These are phyloP conservation scores for Hymenoscyphus linearis DNA, from an alignment of 2,329 filamentous ascomycete genomes.

Conservation along the genomic window DNA sequence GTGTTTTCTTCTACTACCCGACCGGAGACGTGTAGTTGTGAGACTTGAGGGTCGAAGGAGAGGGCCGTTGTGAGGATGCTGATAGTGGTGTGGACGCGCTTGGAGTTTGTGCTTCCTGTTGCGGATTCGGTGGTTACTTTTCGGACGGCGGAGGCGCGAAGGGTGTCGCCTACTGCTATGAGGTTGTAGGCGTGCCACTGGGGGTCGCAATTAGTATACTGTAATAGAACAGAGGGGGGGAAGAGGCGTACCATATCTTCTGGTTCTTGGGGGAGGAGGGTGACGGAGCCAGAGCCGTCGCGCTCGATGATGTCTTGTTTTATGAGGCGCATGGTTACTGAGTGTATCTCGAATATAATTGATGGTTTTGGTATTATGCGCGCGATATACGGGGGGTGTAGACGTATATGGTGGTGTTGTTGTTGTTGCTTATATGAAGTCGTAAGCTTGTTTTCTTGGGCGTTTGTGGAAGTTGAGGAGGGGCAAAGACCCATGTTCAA, in stretches of 20 bases:
- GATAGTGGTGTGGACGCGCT: conserved; percentile 58
- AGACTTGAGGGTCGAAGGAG: conserved; percentile 65
- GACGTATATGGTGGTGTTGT: neutral
- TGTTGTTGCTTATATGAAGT: neutral
- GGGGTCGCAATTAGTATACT: conserved; percentile 4
- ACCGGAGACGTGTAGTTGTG: conserved; percentile 64
- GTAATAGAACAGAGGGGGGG: neutral
- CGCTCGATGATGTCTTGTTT: conserved; percentile 64
- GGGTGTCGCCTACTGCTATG: conserved; percentile 58
- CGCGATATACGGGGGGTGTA: neutral
- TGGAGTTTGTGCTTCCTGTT: conserved; percentile 57
- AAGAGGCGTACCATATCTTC: conserved; percentile 61
- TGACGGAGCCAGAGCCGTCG: conserved; percentile 60
- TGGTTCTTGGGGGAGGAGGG: conserved; percentile 64
- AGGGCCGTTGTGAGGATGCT: conserved; percentile 60
- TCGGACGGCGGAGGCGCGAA: conserved; percentile 62
- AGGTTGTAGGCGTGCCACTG: conserved; percentile 74
- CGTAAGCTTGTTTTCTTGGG: conserved; percentile 2
- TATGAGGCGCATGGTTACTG: conserved; percentile 54
- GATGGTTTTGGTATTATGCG: neutral
- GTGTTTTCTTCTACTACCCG: conserved; percentile 61
- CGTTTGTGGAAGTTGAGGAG: neutral
- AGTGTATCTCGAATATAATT: neutral
- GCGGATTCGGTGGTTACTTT: conserved; percentile 54
- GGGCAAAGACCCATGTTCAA: neutral